Conservation (phyloP, 306 rosid genomes). For the Quercus glauca region DNA sequence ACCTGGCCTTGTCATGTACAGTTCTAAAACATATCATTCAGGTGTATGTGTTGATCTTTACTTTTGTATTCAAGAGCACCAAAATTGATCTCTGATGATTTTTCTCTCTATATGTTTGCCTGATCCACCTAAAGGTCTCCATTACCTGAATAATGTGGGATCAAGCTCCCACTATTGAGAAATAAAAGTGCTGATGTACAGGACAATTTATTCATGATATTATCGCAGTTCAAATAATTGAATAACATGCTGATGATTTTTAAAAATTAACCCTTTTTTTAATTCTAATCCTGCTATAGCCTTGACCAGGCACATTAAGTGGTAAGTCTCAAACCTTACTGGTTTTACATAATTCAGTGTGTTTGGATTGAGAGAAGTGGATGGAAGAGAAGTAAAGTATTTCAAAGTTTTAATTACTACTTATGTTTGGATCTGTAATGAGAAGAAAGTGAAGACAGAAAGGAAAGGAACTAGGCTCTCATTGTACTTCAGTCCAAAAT, state of each 20-base stretch:
- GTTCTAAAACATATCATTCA: neutral
- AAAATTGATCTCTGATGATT: neutral
- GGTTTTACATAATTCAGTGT: neutral
- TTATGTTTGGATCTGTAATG: neutral
- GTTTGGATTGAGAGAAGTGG: neutral
- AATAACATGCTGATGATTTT: neutral
- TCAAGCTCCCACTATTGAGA: neutral
- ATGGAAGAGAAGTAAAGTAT: neutral
- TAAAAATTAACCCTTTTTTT: neutral
- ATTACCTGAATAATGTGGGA: neutral
- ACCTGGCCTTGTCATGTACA: neutral
- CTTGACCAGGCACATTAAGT: neutral
- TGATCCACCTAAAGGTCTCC: neutral
- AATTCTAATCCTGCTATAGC: neutral
- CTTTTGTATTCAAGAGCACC: neutral
- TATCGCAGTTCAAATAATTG: neutral
- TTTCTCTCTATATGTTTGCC: neutral
- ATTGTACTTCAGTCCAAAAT: neutral
- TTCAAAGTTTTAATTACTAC: neutral
- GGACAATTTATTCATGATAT: neutral
- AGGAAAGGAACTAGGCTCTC: neutral
- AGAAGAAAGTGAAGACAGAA: neutral
- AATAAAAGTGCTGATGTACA: neutral
- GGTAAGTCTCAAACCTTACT: neutral
- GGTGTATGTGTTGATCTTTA: neutral